phyloP scores from a whole-genome alignment of 2,329 filamentous ascomycete species.

The Aureobasidium sp. region DNA sequence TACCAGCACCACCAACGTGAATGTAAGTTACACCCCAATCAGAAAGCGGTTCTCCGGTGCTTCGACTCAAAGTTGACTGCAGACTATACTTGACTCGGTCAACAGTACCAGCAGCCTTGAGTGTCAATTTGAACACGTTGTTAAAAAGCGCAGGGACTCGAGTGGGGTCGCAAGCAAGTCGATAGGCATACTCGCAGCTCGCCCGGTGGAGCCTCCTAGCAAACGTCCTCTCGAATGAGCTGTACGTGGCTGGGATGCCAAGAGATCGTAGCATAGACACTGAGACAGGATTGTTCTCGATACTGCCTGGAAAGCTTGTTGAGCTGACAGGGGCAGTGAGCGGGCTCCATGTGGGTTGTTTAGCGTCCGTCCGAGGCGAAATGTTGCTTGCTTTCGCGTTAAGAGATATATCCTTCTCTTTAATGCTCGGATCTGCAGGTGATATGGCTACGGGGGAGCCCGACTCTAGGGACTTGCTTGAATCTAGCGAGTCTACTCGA shows the following conservation, averaged over 20 bases:
- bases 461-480: neutral
- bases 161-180: conserved; percentile 33
- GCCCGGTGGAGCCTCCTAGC: conserved; percentile 61
- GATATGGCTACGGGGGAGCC: neutral
- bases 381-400: neutral
- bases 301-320: neutral
- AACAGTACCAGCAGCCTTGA: conserved; percentile 24
- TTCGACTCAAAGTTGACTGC: conserved; percentile 31
- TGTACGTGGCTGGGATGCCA: conserved; percentile 44
- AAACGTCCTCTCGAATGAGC: conserved; percentile 59
- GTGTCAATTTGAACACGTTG: conserved; percentile 62
- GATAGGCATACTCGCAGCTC: conserved; percentile 54
- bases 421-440: neutral
- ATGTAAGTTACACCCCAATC: conserved; percentile 54
- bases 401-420: no score
- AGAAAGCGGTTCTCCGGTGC: conserved; percentile 44
- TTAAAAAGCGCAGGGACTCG: conserved; percentile 23
- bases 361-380: neutral
- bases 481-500: neutral
- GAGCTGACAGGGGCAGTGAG: neutral
- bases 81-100: conserved; percentile 25
- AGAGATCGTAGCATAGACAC: neutral
- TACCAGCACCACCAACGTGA: conserved; percentile 59
- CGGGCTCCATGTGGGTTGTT: neutral
- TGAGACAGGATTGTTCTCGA: neutral